A percentile compares a stretch with the other conserved stretches of the same genome.
Conservation (phyloP, 75 land plant genomes). For the Picea sitchensis region DNA sequence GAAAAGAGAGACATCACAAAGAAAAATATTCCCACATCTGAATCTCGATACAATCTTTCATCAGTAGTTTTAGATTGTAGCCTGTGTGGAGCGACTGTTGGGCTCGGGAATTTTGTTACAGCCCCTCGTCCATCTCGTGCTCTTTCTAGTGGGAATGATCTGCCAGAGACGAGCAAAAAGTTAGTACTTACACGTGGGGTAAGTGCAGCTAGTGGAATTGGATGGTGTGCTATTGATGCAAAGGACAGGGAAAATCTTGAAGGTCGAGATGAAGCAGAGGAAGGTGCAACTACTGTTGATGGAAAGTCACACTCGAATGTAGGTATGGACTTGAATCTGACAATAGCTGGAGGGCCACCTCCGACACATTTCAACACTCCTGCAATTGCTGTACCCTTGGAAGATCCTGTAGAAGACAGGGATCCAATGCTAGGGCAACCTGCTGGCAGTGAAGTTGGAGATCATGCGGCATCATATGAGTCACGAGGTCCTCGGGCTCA, state of each 20-base stretch:
- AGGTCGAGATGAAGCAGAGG: slow-evolving; percentile 48
- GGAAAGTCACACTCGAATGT: slow-evolving; percentile 31
- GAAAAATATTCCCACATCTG: slow-evolving; percentile 30
- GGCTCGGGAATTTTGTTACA: slow-evolving; percentile 68
- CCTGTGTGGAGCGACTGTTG: slow-evolving; percentile 88
- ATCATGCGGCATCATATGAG: slow-evolving; percentile 87
- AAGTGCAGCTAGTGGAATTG: slow-evolving; percentile 90
- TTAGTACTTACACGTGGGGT: slow-evolving; percentile 50
- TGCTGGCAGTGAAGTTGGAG: slow-evolving; percentile 89
- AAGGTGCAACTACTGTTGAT: slow-evolving; percentile 43
- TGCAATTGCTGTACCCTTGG: slow-evolving; percentile 23
- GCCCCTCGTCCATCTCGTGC: slow-evolving; percentile 65
- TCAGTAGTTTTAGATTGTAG: slow-evolving; percentile 90
- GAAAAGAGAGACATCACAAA: slow-evolving; percentile 43
- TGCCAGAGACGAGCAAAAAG: slow-evolving; percentile 58
- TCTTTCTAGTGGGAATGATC: slow-evolving; percentile 36
- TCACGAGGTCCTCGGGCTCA: slow-evolving; percentile 75
- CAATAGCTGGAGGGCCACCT: slow-evolving; percentile 67
- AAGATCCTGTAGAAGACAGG: slow-evolving; percentile 39
- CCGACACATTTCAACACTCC: slow-evolving; percentile 34
- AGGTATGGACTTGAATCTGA: slow-evolving; percentile 70
- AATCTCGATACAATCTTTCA: slow-evolving; percentile 41
- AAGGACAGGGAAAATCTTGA: slow-evolving; percentile 46
- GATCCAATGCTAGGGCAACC: slow-evolving; percentile 68
- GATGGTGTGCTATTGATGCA: slow-evolving; percentile 50